Evolutionary conservation across 2,329 filamentous ascomycete species (phyloP).

Genomic region (Colletotrichum sp.): DNA sequence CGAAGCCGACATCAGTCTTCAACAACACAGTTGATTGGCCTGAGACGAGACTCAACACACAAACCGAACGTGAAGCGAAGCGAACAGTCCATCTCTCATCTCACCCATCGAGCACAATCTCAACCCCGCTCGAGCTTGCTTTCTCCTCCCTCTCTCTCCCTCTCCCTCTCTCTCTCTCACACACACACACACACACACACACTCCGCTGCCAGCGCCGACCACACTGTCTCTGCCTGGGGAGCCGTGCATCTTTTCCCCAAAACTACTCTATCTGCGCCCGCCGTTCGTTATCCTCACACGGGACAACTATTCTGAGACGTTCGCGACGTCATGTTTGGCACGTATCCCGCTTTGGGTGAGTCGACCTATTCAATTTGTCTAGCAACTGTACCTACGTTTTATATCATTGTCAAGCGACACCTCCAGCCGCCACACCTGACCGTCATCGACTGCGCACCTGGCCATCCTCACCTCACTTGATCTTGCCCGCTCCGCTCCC

Average conservation of each 20-base stretch:
- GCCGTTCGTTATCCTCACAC: neutral
- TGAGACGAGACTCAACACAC: neutral
- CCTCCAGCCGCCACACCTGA: neutral
- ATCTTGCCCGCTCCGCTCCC: constrained; percentile 11
- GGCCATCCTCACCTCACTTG: constrained; percentile 18
- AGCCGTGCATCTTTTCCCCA: neutral
- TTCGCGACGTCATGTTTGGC: constrained; percentile 44
- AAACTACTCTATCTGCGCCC: neutral
- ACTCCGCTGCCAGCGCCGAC: neutral
- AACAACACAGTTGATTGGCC: neutral
- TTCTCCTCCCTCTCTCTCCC: constrained; percentile 7
- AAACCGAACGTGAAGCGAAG: neutral
- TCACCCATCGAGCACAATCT: neutral
- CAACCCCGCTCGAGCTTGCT: constrained; percentile 18
- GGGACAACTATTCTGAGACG: neutral
- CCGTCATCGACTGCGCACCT: neutral
- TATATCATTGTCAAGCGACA: neutral
- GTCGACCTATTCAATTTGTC: constrained; percentile 23
- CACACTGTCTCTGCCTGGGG: neutral
- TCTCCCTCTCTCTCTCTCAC: neutral
- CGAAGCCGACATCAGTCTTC: neutral
- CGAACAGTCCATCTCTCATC: neutral
- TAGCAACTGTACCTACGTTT: neutral
- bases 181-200: neutral
- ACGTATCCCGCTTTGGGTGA: constrained; percentile 44